A percentile compares a stretch with the other conserved stretches of the same genome.
These are phyloP conservation scores for Fusarium gaditjirri DNA, from an alignment of 2,329 filamentous ascomycete species.

Conservation along the genomic window DNA sequence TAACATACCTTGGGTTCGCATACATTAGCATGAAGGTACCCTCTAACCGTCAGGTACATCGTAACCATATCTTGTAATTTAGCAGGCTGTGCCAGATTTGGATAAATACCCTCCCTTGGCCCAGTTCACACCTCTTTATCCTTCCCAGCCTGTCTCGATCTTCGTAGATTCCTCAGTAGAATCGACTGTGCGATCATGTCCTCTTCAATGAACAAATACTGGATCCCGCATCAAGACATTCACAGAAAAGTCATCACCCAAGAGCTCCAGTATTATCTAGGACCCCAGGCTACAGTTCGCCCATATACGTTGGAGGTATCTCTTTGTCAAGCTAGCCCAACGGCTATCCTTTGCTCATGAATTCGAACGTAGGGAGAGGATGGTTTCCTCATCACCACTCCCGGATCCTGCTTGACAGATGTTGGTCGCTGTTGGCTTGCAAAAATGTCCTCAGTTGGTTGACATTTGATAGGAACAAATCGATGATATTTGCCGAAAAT, in stretches of 20 bases:
- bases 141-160: constrained; percentile 25
- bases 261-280: constrained; percentile 68
- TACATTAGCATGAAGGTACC: constrained; percentile 41
- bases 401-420: constrained; percentile 67
- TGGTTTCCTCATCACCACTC: constrained; percentile 68
- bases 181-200: constrained; percentile 40
- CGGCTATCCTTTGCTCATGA: constrained; percentile 39
- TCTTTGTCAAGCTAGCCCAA: constrained; percentile 34
- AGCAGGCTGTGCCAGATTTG: constrained; percentile 27
- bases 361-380: constrained; percentile 63
- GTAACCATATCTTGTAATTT: constrained; percentile 28
- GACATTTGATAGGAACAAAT: constrained; percentile 65
- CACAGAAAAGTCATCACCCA: constrained; percentile 69
- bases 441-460: constrained; percentile 18
- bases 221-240: constrained; percentile 69
- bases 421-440: constrained; percentile 53
- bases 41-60: constrained; percentile 38
- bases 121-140: constrained; percentile 19
- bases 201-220: constrained; percentile 65
- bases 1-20: constrained; percentile 41
- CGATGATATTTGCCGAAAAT: constrained; percentile 70
- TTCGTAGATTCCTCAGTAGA: constrained; percentile 14
- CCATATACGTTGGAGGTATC: constrained; percentile 66
- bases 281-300: constrained; percentile 66
- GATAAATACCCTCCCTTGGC: constrained; percentile 43